Base-by-base conservation (phyloP, 208 protist species). In the Lotmaria passim region DNA sequence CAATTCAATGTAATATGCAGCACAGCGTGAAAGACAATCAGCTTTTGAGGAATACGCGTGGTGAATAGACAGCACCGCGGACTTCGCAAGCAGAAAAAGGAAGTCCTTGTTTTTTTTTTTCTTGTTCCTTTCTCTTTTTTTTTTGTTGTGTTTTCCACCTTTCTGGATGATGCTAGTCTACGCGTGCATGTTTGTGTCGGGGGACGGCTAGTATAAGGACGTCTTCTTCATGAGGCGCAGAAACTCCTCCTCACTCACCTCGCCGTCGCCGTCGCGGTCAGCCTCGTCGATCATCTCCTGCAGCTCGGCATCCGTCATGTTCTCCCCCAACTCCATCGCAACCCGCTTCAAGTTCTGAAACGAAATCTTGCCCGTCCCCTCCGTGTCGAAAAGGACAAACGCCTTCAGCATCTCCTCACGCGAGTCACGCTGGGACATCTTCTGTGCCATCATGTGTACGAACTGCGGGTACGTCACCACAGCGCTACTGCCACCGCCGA, bases 231-330 rank as follows among this genome's bases (percentile, higher is more conserved):
- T 99, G 41, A 99, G 89, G 12, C 86, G 87, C 53, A 98, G 75
- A 64, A 99, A 99, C 59, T 99, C 98, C 41, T 98, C 88, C 72
- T 98, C 86, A 73, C 75, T 95, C 39, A 99, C 93, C 75, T 98
- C 96, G 28, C 97, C 97, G 75, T 99, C 97, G 19, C 97, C 94
- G 69, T 99, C 96, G 26, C 87, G 60, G 69, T 99, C 98, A 3
- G 97, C 97, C 80, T 98, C 97, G 51, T 98, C 93, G 69, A 99
- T 99, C 97, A 99, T 99, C 70, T 98, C 96, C 73, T 98, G 89
- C 41, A 99, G 70, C 73, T 99, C 98, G 11, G 98, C 96, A 56
- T 99, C 98, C 10, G 94, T 90, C 81, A 98, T 92, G 75, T 98
- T 97, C 80, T 99, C 98, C 1, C 96, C 96, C 0, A 99, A 68